These are phyloP conservation scores for Sesbania bispinosa DNA, from an alignment of 306 rosid genomes.

Conservation along the genomic window DNA sequence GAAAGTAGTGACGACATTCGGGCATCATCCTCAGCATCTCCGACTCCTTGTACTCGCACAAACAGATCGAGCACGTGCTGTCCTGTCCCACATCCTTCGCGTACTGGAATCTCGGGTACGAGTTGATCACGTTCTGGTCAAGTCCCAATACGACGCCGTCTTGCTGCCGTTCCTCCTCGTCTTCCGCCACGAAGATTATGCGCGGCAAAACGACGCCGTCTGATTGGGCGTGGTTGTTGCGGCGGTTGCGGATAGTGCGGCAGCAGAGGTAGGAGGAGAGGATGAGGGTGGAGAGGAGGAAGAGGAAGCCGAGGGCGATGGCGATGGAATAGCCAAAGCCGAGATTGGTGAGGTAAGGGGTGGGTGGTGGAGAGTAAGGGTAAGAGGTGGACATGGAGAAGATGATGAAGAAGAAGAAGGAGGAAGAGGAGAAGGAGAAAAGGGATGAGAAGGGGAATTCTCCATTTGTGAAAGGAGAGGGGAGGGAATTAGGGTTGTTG, in stretches of 20 bases:
- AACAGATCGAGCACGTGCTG: conserved; percentile 63
- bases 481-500: conserved; percentile 3
- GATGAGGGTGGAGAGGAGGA: too few relatives aligned
- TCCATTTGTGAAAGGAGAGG: conserved; percentile 51
- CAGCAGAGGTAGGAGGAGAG: conserved; percentile 84
- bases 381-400: conserved; percentile 6
- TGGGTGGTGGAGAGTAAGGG: conserved; percentile 25
- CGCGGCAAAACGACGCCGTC: conserved; percentile 65
- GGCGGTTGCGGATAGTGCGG: conserved; percentile 40
- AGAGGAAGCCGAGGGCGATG: too few relatives aligned
- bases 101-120: conserved; percentile 67
- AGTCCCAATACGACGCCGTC: conserved; percentile 44
- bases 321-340: too few relatives aligned
- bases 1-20: conserved; percentile 74
- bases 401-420: background rate
- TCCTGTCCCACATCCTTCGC: conserved; percentile 17
- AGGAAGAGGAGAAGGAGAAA: too few relatives aligned
- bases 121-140: conserved; percentile 54
- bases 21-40: conserved; percentile 96
- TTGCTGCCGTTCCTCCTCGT: conserved; percentile 23
- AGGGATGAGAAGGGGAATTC: conserved; percentile 23
- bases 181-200: conserved; percentile 71
- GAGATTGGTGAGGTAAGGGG: conserved; percentile 51
- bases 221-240: background rate
- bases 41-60: conserved; percentile 66